Evolutionary conservation across 2,329 filamentous ascomycete species (phyloP).

Genomic region (Botrytis medusae): DNA sequence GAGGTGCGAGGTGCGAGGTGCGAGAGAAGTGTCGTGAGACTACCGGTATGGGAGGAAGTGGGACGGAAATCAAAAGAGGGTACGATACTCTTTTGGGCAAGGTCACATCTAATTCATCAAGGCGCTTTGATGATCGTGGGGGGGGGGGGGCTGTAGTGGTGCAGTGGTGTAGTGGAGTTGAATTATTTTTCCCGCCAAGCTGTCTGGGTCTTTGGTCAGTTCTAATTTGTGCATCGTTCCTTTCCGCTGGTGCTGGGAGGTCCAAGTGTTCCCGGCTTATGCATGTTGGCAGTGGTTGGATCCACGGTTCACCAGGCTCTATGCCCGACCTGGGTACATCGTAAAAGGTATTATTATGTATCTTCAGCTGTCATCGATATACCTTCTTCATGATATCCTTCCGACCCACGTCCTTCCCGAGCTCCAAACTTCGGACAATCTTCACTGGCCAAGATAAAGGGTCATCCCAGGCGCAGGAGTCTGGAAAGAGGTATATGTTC

Average conservation of each 20-base stretch:
- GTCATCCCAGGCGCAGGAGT: not conserved
- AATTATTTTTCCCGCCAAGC: not conserved
- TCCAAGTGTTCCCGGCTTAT: not conserved
- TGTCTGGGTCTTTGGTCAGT: not conserved
- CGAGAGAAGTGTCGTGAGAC: not conserved
- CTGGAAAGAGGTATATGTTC: not conserved
- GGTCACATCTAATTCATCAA: not conserved
- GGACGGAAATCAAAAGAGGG: not conserved
- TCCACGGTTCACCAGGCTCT: no score
- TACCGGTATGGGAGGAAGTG: not conserved
- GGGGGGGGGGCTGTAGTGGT: not conserved
- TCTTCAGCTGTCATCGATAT: not conserved
- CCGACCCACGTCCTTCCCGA: no score
- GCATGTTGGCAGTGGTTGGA: no score
- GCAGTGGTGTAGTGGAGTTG: not conserved
- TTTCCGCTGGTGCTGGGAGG: slow-evolving; percentile 3
- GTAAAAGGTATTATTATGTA: no score
- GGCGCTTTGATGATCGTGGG: not conserved
- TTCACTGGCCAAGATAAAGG: no score
- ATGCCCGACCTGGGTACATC: no score
- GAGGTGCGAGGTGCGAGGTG: no score
- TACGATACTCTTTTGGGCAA: not conserved
- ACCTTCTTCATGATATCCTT: not conserved
- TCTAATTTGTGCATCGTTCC: not conserved
- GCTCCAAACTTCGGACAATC: no score